Conservation (phyloP, 2,329 filamentous ascomycete species). For the Colletotrichum sp. region DNA sequence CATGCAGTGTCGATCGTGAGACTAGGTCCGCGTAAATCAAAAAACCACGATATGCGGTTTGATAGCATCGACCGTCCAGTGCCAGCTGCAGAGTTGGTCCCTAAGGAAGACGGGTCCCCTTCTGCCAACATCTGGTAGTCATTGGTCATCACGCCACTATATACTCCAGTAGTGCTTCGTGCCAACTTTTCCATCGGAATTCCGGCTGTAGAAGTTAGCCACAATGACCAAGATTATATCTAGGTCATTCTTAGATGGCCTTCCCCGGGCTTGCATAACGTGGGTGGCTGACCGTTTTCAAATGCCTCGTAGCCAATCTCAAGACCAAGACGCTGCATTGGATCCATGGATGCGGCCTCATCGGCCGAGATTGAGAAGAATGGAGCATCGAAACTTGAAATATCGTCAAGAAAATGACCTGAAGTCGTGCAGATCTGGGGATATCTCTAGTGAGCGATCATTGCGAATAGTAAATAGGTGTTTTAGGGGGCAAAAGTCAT, state of each 20-base stretch:
- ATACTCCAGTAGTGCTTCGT: constrained; percentile 34
- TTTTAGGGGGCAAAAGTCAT: not conserved
- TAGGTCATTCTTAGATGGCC: not conserved
- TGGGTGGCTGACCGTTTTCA: not conserved
- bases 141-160: constrained; percentile 36
- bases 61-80: constrained; percentile 26
- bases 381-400: not conserved
- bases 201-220: constrained; percentile 6
- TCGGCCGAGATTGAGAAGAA: not conserved
- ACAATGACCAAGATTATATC: not conserved
- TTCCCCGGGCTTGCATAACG: not conserved
- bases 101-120: constrained; percentile 28
- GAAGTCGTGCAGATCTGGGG: not conserved
- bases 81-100: constrained; percentile 28
- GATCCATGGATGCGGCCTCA: not conserved
- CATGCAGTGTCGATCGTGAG: constrained; percentile 41
- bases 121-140: constrained; percentile 38
- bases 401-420: not conserved
- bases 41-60: constrained; percentile 25
- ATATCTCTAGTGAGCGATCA: not conserved
- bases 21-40: constrained; percentile 32
- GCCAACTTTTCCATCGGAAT: constrained; percentile 18
- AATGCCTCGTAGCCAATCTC: constrained; percentile 2
- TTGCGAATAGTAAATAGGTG: not conserved
- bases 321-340: not conserved